These are phyloP conservation scores for Saccharomyces hybrid DNA, from an alignment of 1,139 yeast genomes.

Conservation along the genomic window DNA sequence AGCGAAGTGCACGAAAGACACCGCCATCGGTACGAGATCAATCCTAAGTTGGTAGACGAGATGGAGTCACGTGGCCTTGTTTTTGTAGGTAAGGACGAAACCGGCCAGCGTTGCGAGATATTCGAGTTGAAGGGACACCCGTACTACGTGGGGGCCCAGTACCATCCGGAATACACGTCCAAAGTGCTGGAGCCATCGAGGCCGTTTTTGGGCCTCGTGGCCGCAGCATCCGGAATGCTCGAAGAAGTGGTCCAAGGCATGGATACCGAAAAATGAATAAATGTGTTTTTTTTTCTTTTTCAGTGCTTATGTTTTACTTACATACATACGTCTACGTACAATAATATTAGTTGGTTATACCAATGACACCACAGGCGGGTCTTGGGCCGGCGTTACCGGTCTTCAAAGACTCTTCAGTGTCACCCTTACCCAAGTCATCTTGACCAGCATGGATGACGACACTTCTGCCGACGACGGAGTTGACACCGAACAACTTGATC, in stretches of 20 bases:
- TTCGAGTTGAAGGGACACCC: conserved; percentile 75
- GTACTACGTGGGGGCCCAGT: conserved; percentile 90
- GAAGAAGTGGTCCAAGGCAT: conserved; percentile 3
- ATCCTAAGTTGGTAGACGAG: conserved; percentile 65
- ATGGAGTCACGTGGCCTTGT: conserved; percentile 73
- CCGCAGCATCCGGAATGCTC: conserved; percentile 41
- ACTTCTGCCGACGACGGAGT: conserved; percentile 89
- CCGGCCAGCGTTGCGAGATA: conserved; percentile 87
- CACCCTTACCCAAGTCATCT: conserved; percentile 97
- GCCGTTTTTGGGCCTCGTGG: conserved; percentile 88
- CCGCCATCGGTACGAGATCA: conserved; percentile 96
- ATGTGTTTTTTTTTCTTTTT: not conserved
- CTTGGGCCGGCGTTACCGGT: conserved; percentile 99
- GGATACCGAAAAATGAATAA: not conserved
- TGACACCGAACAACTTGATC: conserved; percentile 73
- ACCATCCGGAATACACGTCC: conserved; percentile 95
- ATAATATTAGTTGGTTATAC: conserved; percentile 45
- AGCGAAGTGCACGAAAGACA: conserved; percentile 82
- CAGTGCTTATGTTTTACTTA: not conserved
- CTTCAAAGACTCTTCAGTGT: conserved; percentile 84
- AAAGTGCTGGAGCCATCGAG: conserved; percentile 92
- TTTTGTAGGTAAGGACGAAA: conserved; percentile 90
- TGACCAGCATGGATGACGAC: conserved; percentile 92
- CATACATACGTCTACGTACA: conserved; percentile 2
- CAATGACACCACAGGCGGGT: conserved; percentile 99